Base-by-base conservation (phyloP, 2,329 filamentous ascomycete genomes). In the Sphaerulina populicola region DNA sequence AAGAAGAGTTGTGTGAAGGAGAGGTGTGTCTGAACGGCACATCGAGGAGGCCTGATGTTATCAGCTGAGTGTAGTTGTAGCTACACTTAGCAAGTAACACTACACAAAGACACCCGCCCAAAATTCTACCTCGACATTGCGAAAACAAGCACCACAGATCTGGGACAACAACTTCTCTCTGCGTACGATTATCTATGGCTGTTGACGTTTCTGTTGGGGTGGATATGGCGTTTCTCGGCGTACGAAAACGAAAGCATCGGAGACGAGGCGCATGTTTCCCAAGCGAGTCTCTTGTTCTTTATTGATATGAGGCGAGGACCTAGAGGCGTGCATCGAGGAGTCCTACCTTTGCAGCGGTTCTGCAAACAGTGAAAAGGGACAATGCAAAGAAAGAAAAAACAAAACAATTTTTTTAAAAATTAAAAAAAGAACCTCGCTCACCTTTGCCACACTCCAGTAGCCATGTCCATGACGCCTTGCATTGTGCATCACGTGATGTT, bases 251-350 rank as follows among this genome's bases (percentile, higher is more conserved):
- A 35, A 43, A 44, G 49, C 49, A 51, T 51, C 45, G 49, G 49
- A 51, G 49, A 43, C 33, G 49, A 51, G 49, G 45, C 43, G 42
- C 49, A 51, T 51, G 18, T 43, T 35, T 46, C 40, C 35, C 43
- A 35, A 46, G 49, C 49, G 49, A 51, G 49, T 43, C 36, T 43
- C 41, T 42, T 35, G 8, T 18, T 35, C 11, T 41, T 23, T 6
- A 39, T 33, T 23, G 14, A 39, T 33, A 38, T 37, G 41, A 33
- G 41, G 43, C 49, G 42, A 51, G 49, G 42, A 51, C 49, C 49
- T 46, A 46, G 43, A 51, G 29, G 15, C n/a, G 39, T 41, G 49
- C 42, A 46, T 51, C 49, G 49, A 51, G 49, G 49, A 51, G 49
- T 46, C 49, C 36, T 51, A 51, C 42, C 49, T 37, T 51, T 51